Percentiles rank a stretch among this genome's conserved stretches.
Evolutionary conservation across 441 rosid species (phyloP).

Genomic region (Hypseocharis bilobata): DNA sequence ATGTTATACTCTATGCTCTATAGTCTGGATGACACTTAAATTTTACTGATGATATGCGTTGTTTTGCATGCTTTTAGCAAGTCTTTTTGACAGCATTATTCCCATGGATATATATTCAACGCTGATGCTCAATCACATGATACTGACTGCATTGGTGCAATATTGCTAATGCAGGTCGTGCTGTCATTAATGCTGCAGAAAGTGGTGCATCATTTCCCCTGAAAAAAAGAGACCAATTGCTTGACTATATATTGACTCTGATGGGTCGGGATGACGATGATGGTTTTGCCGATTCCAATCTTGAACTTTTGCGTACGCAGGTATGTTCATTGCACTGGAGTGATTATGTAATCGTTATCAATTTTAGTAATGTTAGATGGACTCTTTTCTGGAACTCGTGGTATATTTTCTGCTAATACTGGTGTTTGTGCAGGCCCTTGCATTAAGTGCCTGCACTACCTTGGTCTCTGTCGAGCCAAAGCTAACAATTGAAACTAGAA

Average conservation of each 20-base stretch:
- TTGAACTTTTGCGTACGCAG: slow-evolving; percentile 85
- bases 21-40: background rate
- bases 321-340: slow-evolving; percentile 34
- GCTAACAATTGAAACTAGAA: slow-evolving; percentile 84
- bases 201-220: slow-evolving; percentile 79
- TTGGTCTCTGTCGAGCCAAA: slow-evolving; percentile 97
- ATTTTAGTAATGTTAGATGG: background rate
- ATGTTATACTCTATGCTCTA: background rate
- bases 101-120: slow-evolving; percentile 5
- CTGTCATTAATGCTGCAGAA: slow-evolving; percentile 90
- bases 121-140: slow-evolving; percentile 12
- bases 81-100: background rate
- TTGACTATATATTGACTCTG: slow-evolving; percentile 84
- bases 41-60: background rate
- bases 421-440: slow-evolving; percentile 68
- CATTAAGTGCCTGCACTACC: slow-evolving; percentile 93
- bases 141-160: slow-evolving; percentile 4
- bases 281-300: slow-evolving; percentile 77
- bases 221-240: slow-evolving; percentile 77
- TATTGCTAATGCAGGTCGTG: slow-evolving; percentile 56
- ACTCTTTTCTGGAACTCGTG: background rate
- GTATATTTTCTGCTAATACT: background rate
- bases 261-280: slow-evolving; percentile 91
- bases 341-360: slow-evolving; percentile 6
- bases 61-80: background rate